Conservation (phyloP, 2,329 filamentous ascomycete species). For the Fusarium pseudonygamai region DNA sequence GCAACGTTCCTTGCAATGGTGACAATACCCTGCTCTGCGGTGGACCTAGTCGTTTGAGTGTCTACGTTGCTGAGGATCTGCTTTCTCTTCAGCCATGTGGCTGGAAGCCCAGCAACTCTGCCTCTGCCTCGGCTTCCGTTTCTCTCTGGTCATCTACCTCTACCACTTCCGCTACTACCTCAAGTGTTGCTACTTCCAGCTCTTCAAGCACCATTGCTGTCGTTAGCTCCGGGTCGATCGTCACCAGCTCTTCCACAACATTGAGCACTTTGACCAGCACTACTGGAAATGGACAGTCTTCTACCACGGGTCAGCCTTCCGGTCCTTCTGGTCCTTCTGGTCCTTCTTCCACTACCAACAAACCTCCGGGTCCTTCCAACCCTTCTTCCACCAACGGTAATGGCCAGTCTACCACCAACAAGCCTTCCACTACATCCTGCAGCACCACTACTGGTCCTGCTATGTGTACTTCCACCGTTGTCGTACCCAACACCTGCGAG, state of each 20-base stretch:
- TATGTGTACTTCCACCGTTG: conserved; percentile 59
- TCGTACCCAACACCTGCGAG: conserved; percentile 60
- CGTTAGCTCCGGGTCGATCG: conserved; percentile 32
- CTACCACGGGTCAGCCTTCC: conserved; percentile 19
- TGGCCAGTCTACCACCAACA: conserved; percentile 14
- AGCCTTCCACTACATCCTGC: conserved; percentile 32
- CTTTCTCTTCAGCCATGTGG: conserved; percentile 62
- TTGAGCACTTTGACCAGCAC: conserved; percentile 50
- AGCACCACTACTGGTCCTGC: conserved; percentile 50
- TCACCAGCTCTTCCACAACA: conserved; percentile 43
- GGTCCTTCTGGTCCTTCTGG: not conserved
- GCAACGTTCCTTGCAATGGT: conserved; percentile 63
- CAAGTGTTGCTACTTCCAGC: not conserved
- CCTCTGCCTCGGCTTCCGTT: conserved; percentile 5
- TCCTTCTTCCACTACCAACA: conserved; percentile 5
- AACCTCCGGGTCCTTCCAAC: not conserved
- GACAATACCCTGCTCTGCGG: conserved; percentile 55
- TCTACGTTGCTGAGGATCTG: conserved; percentile 60
- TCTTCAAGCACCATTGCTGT: not conserved
- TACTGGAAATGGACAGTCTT: conserved; percentile 4
- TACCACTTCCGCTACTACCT: conserved; percentile 5
- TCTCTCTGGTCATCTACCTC: conserved; percentile 18
- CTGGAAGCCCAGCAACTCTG: conserved; percentile 37
- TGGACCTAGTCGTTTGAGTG: conserved; percentile 52
- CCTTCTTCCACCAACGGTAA: conserved; percentile 31